These are phyloP conservation scores for Collariella sp. DNA, from an alignment of 495 filamentous ascomycete genomes.

Conservation along the genomic window DNA sequence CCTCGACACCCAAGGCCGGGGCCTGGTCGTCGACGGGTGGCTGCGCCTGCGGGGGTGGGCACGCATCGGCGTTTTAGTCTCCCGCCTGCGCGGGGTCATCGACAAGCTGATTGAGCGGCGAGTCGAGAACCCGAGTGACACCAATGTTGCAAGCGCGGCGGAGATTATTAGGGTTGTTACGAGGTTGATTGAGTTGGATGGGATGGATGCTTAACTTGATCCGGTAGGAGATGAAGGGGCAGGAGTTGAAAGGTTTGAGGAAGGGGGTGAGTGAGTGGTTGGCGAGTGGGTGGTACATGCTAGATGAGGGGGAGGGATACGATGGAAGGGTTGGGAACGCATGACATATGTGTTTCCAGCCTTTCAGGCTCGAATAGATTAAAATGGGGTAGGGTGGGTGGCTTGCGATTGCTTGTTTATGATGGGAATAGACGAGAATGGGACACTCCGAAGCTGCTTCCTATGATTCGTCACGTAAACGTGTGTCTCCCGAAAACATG, in stretches of 20 bases:
- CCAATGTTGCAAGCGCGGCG: conserved; percentile 47
- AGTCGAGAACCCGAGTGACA: conserved; percentile 59
- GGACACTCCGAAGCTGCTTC: not conserved
- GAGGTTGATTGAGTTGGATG: conserved; percentile 77
- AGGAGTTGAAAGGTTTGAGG: too few species aligned
- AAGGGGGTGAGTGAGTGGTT: too few species aligned
- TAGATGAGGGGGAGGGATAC: too few species aligned
- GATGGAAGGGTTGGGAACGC: too few species aligned
- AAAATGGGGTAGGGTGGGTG: not conserved
- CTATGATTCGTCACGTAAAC: too few species aligned
- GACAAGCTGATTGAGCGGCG: conserved; percentile 71
- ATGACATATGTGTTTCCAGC: too few species aligned
- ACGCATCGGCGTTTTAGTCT: conserved; percentile 82
- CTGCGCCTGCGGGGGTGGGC: conserved; percentile 86
- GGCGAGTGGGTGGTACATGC: too few species aligned
- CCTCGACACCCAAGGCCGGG: conserved; percentile 80
- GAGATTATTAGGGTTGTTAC: conserved; percentile 70
- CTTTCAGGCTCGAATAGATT: not conserved
- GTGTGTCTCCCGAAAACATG: too few species aligned
- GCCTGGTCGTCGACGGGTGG: conserved; percentile 91
- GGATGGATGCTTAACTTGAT: conserved; percentile 60
- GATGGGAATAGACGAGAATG: too few species aligned
- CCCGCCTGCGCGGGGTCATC: conserved; percentile 72
- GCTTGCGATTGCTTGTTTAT: not conserved
- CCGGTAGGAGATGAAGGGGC: too few species aligned